Evolutionary conservation across 1,284 basidiomycete species (phyloP), one percentile per base, ranked within the genome.

Genomic region (Sphaerobolus stellatus): DNA sequence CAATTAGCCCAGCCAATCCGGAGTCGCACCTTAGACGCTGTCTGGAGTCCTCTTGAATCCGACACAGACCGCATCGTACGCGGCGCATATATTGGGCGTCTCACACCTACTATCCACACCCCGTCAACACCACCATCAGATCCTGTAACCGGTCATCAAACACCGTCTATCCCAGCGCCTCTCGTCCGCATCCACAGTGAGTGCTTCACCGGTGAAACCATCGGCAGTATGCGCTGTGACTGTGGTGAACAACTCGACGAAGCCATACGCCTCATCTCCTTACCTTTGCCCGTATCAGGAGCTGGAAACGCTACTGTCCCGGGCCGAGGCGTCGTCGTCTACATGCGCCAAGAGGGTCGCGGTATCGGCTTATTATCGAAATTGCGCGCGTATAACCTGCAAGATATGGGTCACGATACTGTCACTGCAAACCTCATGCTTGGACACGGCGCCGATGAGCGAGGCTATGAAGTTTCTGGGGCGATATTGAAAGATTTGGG

Each of bases 161-260:
- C 36, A 14, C 34, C 50, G 16, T n/a, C n/a, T n/a, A 47, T 86
- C 33, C 88, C 86, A 2, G 74, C 87, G 0, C 94, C 97, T 0
- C 82, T 99, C 50, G 87, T 99, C 30, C 85, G 97, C 22, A 95
- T 99, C 52, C 97, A 99, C 73, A 96, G 93, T 20, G 97, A 99
- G 69, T 99, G 97, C 71, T 99, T 95, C 72, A 99, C 97, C 0
- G 97, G 97, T 38, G 97, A 99, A 73, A 99, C 95, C 8, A 88
- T 98, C 57, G 97, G 97, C 9, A 96, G 93, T 67, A 95, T 98
- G 88, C 88, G 97, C 29, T 99, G 97, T 70, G 97, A 99, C 70
- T 99, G 97, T 66, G 97, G 97, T 18, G 95, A 99, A 71, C 97
- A 99, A 70, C 80, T 99, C 14, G 94, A 98, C 71, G 95, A 98